Conservation (phyloP, 2,329 filamentous ascomycete species). For the Xylariaceae sp. region DNA sequence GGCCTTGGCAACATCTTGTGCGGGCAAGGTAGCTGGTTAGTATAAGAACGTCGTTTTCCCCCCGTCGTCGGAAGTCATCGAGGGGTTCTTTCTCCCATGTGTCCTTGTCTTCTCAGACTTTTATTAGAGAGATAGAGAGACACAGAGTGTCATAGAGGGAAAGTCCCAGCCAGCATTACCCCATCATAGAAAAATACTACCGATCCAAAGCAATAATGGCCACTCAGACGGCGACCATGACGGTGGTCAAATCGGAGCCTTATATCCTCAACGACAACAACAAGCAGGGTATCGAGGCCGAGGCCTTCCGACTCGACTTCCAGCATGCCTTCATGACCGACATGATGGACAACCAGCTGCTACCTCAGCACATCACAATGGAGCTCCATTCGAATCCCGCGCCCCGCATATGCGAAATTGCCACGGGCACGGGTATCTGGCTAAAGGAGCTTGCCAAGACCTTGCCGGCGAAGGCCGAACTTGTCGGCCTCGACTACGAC, state of each 20-base stretch:
- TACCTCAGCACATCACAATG: slow-evolving; percentile 7
- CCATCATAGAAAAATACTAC: too few species aligned
- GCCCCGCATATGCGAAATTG: slow-evolving; percentile 11
- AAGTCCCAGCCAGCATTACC: too few species aligned
- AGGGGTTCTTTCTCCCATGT: too few species aligned
- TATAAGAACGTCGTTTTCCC: too few species aligned
- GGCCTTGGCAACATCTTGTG: too few species aligned
- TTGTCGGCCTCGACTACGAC: slow-evolving; percentile 16
- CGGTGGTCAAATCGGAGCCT: too few species aligned
- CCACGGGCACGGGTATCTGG: slow-evolving; percentile 16
- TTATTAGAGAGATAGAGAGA: too few species aligned
- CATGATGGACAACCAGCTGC: slow-evolving; percentile 10
- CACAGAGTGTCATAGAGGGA: too few species aligned
- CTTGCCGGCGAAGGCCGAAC: slow-evolving; percentile 11
- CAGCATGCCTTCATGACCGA: slow-evolving; percentile 12
- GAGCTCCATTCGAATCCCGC: slow-evolving; percentile 5
- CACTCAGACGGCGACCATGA: too few species aligned
- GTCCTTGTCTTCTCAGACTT: too few species aligned
- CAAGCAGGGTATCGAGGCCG: slow-evolving; percentile 1
- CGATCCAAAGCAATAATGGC: slow-evolving; percentile 4
- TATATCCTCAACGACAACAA: slow-evolving; percentile 10
- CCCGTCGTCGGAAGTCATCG: too few species aligned
- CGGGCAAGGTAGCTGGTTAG: too few species aligned
- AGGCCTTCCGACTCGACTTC: slow-evolving; percentile 6
- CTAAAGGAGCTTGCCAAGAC: slow-evolving; percentile 9